Base-by-base conservation (phyloP, 768 basidiomycete species). In the Strobilomyces dryophilus region DNA sequence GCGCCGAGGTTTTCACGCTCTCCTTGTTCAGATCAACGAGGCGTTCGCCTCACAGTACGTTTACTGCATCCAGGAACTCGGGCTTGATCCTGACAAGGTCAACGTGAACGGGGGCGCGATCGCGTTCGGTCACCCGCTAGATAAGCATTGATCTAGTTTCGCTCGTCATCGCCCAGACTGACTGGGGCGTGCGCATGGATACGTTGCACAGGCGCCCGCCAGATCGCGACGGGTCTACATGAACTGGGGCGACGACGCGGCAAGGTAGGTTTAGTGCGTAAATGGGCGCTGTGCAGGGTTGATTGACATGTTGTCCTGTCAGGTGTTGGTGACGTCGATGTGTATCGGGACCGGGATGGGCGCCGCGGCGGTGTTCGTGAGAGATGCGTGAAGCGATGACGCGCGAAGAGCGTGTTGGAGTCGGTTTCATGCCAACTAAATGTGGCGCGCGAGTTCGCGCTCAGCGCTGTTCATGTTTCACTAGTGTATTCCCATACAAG, bases 71-170 rank as follows among this genome's bases (percentile, higher is more conserved):
- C 83, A 84, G 57, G 66, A 79, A 52, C 80, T 94, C 17, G 77
- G 75, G 12, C 73, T 95, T 24, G 75, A 81, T 54, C 68, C 66
- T n/a, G 74, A 76, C 47, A 81, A 88, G 76, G 83, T 92, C 18
- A 94, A 94, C 61, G 88, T 91, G 26, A 92, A 93, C 54, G 92
- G 93, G 15, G 93, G 93, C 3, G 92, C 92, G 1, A 95, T 95
- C 62, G 92, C 90, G 20, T 75, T 92, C 39, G 88, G 89, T 0
- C 88, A 91, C 68, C 88, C 89, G 26, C 66, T 90, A 80, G 89
- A 86, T 89, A 65, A 79, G 86, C 79, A 24, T 6, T 42, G 10
- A 35, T 56, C 10, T 37, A n/a, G 35, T 61, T 21, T 52, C 17
- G 27, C 24, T 21, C 18, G 12, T 11, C 15, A 20, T 20, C 11